phyloP scores from a whole-genome alignment of 1,284 basidiomycete genomes.

The Apiotrichum porosum region DNA sequence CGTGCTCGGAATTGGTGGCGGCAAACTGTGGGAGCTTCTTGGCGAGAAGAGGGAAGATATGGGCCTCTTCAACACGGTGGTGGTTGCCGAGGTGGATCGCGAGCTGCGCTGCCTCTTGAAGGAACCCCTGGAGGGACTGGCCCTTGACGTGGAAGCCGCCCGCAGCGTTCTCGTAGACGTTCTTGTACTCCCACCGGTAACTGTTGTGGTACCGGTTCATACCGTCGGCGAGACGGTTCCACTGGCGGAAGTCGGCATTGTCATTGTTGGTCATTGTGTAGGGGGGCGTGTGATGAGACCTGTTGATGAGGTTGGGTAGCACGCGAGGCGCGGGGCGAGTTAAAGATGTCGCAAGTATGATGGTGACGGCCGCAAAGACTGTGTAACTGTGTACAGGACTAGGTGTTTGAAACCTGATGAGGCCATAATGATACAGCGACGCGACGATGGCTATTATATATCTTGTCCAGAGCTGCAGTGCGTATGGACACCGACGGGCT shows the following conservation, averaged over 20 bases:
- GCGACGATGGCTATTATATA: no score
- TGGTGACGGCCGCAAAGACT: no score
- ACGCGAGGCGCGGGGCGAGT: no score
- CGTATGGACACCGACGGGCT: no score
- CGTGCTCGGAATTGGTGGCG: slow-evolving; percentile 53
- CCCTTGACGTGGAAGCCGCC: slow-evolving; percentile 54
- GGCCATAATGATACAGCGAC: no score
- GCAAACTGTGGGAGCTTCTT: slow-evolving; percentile 61
- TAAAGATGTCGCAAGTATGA: no score
- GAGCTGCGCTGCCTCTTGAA: slow-evolving; percentile 52
- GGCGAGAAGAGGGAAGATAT: slow-evolving; percentile 62
- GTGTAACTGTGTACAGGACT: no score
- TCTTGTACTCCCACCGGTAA: slow-evolving; percentile 41
- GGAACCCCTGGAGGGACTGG: slow-evolving; percentile 51
- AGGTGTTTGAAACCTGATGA: no score
- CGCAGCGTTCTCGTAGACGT: slow-evolving; percentile 52
- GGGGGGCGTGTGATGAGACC: no score
- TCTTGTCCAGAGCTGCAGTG: no score
- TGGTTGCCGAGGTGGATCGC: slow-evolving; percentile 59
- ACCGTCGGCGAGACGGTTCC: slow-evolving; percentile 34
- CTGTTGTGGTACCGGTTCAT: slow-evolving; percentile 44
- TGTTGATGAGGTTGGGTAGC: no score
- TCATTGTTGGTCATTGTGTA: no score
- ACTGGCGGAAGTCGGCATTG: slow-evolving; percentile 8
- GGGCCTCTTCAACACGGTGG: slow-evolving; percentile 56